phyloP scores from a whole-genome alignment of 1,284 basidiomycete species.

The Rhizoctonia solani region DNA sequence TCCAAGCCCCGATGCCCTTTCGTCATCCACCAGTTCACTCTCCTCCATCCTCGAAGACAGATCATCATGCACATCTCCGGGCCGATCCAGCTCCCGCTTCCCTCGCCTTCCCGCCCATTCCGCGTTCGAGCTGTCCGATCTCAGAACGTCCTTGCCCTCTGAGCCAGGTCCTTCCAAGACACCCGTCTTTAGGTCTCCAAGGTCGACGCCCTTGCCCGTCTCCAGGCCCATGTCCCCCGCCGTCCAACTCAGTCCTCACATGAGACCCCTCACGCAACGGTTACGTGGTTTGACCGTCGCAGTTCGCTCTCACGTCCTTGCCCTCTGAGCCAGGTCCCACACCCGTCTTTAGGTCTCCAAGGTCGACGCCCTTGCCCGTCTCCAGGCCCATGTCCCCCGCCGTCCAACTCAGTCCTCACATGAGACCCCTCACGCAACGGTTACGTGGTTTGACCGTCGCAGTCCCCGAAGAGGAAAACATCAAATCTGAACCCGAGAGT shows the following conservation, averaged over 20 bases:
- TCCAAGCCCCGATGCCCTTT: conserved; percentile 19
- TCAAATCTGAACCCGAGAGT: not conserved
- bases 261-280: not conserved
- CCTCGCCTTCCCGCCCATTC: conserved; percentile 24
- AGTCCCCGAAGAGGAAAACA: conserved; percentile 1
- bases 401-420: not conserved
- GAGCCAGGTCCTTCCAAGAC: too few species aligned
- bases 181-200: not conserved
- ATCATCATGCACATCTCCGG: conserved; percentile 7
- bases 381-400: conserved; percentile 13
- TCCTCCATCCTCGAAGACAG: conserved; percentile 26
- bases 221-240: conserved; percentile 13
- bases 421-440: not conserved
- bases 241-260: not conserved
- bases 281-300: not conserved
- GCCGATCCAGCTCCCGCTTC: conserved; percentile 1
- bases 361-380: conserved; percentile 13
- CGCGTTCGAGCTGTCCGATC: conserved; percentile 26
- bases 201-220: conserved; percentile 13
- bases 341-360: not conserved
- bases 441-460: not conserved
- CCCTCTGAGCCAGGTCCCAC: conserved; percentile 2
- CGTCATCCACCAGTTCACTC: conserved; percentile 7
- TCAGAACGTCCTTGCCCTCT: conserved; percentile 19
- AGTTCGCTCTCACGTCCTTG: too few species aligned